Conservation (phyloP, 148 eudicot species). For the Diospyros kaki region DNA sequence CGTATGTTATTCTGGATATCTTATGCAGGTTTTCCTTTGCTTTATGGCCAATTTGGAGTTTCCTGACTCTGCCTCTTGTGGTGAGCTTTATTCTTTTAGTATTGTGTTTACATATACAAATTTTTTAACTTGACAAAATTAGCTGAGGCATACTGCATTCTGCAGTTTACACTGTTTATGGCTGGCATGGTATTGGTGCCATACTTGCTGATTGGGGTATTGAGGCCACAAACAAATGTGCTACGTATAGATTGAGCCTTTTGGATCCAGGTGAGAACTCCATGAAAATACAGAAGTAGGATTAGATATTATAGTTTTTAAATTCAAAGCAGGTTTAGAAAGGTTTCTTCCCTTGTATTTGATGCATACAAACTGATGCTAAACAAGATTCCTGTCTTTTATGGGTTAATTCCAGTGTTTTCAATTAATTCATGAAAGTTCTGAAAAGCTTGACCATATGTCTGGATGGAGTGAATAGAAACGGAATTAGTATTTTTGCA, state of each 20-base stretch:
- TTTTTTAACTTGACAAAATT: neutral
- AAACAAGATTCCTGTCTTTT: too few species aligned
- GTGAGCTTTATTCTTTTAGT: constrained; percentile 9
- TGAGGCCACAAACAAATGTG: constrained; percentile 44
- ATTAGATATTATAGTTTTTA: too few species aligned
- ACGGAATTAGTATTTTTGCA: too few species aligned
- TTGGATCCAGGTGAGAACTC: constrained; percentile 17
- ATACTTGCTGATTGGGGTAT: constrained; percentile 46
- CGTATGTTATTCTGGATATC: constrained; percentile 6
- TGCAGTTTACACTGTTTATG: constrained; percentile 89
- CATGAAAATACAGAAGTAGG: constrained; percentile 11
- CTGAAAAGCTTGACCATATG: too few species aligned
- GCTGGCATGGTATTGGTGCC: constrained; percentile 74
- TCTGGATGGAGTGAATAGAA: too few species aligned
- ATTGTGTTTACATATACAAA: too few species aligned
- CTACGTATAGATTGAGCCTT: constrained; percentile 55
- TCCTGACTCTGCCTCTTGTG: constrained; percentile 48
- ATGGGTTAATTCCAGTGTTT: too few species aligned
- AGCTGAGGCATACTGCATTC: neutral
- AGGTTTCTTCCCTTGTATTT: too few species aligned
- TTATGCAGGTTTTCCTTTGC: constrained; percentile 53
- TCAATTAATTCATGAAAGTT: too few species aligned
- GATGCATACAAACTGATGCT: too few species aligned
- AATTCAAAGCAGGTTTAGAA: too few species aligned
- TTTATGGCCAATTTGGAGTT: constrained; percentile 40